Conservation (phyloP, 345 rosid species). For the Populus alba region DNA sequence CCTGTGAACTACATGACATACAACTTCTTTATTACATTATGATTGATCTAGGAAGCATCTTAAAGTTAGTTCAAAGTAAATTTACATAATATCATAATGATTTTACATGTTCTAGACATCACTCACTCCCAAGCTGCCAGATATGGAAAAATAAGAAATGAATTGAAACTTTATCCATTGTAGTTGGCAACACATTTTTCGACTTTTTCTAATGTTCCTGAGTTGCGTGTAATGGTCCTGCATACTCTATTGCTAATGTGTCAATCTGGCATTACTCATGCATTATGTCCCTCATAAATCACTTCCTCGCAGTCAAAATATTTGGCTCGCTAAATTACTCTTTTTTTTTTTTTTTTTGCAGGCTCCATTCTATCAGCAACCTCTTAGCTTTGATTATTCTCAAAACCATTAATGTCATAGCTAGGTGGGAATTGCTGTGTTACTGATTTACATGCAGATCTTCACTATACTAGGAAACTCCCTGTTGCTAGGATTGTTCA, state of each 20-base stretch:
- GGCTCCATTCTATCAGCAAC: too few species aligned
- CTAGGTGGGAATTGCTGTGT: too few species aligned
- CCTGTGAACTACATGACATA: slow-evolving; percentile 1
- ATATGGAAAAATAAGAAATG: slow-evolving; percentile 1
- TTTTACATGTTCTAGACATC: not conserved
- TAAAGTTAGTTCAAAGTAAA: not conserved
- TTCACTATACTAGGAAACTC: too few species aligned
- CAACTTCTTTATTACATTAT: not conserved
- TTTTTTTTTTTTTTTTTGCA: too few species aligned
- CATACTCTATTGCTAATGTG: not conserved
- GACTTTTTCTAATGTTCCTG: not conserved
- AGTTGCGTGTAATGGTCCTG: slow-evolving; percentile 9
- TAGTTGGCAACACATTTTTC: not conserved
- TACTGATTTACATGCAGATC: too few species aligned
- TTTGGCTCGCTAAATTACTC: too few species aligned
- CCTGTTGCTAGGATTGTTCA: too few species aligned
- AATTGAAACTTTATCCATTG: not conserved
- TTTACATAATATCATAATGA: not conserved
- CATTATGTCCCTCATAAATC: too few species aligned
- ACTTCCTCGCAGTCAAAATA: too few species aligned
- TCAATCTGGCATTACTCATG: too few species aligned
- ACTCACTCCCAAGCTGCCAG: not conserved
- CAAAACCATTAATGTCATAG: too few species aligned
- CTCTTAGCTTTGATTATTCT: too few species aligned
- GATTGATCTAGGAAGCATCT: not conserved